Percentiles rank a stretch among this genome's conserved stretches.
Conservation (phyloP, 257 asterid species). For the Osmanthus fragrans region DNA sequence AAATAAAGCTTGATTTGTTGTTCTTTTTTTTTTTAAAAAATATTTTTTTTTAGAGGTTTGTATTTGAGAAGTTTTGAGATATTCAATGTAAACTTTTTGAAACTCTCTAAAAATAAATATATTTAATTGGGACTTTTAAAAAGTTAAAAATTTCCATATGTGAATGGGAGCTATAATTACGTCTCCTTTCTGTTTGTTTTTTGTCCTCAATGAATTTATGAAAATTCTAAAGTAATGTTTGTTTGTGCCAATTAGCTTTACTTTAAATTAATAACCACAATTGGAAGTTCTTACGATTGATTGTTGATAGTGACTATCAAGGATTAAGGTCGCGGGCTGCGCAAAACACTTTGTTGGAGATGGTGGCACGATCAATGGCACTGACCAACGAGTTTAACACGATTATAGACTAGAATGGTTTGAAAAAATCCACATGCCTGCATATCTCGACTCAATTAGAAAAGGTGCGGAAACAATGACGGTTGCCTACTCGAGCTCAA, state of each 20-base stretch:
- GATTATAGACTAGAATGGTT: slow-evolving; percentile 33
- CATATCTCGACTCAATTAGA: no score
- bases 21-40: not conserved
- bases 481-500: no score
- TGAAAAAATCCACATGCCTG: slow-evolving; percentile 46
- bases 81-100: no score
- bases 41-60: slow-evolving; percentile 37
- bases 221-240: not conserved
- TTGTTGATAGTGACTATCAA: slow-evolving; percentile 2
- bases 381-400: slow-evolving; percentile 44
- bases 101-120: no score
- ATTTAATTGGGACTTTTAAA: no score
- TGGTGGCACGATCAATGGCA: slow-evolving; percentile 46
- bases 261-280: not conserved
- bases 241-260: no score
- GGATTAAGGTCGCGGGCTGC: slow-evolving; percentile 42
- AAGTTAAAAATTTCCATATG: no score
- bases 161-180: no score
- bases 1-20: not conserved
- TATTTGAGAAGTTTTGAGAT: not conserved
- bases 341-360: slow-evolving; percentile 50
- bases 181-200: not conserved
- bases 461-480: no score
- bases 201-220: not conserved
- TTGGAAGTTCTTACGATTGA: not conserved